Base-by-base conservation (phyloP, 163 green algal species). In the Scenedesmus sp. region DNA sequence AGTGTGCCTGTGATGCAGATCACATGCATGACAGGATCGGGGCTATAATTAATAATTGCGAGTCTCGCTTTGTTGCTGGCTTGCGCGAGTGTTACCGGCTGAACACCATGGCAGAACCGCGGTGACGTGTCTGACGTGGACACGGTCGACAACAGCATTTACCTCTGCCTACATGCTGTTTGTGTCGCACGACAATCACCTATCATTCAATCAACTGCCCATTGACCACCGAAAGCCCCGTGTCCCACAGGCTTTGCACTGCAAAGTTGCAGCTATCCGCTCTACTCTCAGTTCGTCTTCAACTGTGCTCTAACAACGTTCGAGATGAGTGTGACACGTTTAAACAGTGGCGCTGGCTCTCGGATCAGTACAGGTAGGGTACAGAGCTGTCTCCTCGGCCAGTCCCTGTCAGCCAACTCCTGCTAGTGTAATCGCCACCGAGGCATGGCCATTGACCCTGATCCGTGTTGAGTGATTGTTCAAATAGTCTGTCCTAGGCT, bases 111-210 rank as follows among this genome's bases (percentile, higher is more conserved):
- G 66, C 23, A 79, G 23, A 79, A 79, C 70, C 70, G 70, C 70
- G 23, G 70, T 79, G 70, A 79, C 70, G 23, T 79, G 66, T 79
- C 70, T 79, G 70, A 79, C 70, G 70, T 79, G 70, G 70, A 34
- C 3, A n/a, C 70, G 5, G 23, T 46, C 23, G 66, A 76, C 66
- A 79, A 52, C 70, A 79, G 70, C 70, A 52, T 79, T 5, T 15
- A 46, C 6, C 23, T 23, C 26, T 34, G 16, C 20, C 70, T 52
- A 3, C 23, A 9, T n/a, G 20, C 70, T 52, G 23, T 52, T 23
- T 15, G 4, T 7, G 15, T 79, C 13, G 70, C 2, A 52, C 70
- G 52, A 52, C 23, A 52, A 52, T 23, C 10, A 2, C 3, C 1
- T 13, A 15, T 52, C 13, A 15, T n/a, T 23, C 18, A 52, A 2